These are phyloP conservation scores for Dunaliella salina DNA, from an alignment of 163 green algal genomes.

Conservation along the genomic window DNA sequence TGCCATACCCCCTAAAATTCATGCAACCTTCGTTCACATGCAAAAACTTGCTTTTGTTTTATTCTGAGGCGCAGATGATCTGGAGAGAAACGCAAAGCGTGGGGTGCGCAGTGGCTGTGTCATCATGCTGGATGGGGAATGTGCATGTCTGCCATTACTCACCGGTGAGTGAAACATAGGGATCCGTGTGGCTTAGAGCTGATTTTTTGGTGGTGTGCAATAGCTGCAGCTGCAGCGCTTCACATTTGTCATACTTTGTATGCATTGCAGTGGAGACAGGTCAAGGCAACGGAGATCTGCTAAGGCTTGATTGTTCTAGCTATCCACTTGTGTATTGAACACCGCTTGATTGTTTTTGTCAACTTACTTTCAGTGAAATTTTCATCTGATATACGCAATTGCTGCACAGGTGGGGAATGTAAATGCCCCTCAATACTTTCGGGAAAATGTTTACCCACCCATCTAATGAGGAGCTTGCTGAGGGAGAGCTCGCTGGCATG, in stretches of 20 bases:
- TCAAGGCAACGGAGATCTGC: too few relatives aligned
- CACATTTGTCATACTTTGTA: background rate
- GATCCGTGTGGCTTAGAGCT: too few relatives aligned
- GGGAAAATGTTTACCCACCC: background rate
- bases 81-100: background rate
- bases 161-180: background rate
- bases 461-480: background rate
- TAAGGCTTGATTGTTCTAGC: too few relatives aligned
- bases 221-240: background rate
- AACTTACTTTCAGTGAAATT: too few relatives aligned
- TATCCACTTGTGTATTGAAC: background rate
- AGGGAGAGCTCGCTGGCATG: too few relatives aligned
- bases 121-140: background rate
- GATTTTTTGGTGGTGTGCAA: too few relatives aligned
- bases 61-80: background rate
- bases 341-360: background rate
- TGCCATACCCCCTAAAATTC: too few relatives aligned
- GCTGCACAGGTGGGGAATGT: background rate
- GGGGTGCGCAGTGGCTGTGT: background rate
- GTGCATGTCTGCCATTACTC: background rate
- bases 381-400: too few relatives aligned
- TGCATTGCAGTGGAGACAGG: too few relatives aligned
- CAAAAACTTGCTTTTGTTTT: too few relatives aligned
- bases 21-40: too few relatives aligned
- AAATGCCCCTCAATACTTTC: constrained; percentile 8